Evolutionary conservation across 331 rosid species (phyloP), one percentile per base, ranked within the genome.

Genomic region (Stylosanthes scabra): DNA sequence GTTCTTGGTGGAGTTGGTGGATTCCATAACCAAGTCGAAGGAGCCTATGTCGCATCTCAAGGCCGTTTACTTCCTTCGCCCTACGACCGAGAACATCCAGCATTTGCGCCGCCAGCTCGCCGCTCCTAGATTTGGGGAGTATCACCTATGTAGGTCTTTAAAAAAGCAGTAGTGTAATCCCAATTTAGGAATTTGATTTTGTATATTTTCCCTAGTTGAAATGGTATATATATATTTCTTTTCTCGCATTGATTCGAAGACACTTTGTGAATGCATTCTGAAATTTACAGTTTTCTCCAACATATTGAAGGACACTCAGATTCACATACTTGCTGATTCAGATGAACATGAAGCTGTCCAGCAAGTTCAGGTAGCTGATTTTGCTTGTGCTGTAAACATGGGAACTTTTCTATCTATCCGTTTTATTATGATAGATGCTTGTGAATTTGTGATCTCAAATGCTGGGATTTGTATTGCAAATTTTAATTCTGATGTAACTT

Each of bases 271-370:
- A 80, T 58, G 71, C 39, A 63, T 83, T 70, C 77, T 70, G 83
- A 83, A 77, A 79, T 88, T 88, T 79, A 68, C 97, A 94, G 97
- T 88, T 88, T 90, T 94, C 96, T 91, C 99, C 92, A 95, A 90
- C 90, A 77, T 95, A 74, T 72, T 95, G 96, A 92, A 90, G 93
- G 97, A 92, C 81, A 82, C 91, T 72, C 97, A 95, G 80, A 88
- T 95, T 84, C 97, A 90, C 71, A 40, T 80, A 44, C 84, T 95
- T 76, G 99, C 97, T 54, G 99, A 95, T 84, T 87, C 97, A 28
- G 99, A 95, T 78, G 99, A 88, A 70, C 97, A 87, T 75, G 97
- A 95, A 87, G 88, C 83, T 81, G 99, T 95, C 63, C 97, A 84
- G 77, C 97, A 91, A 74, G 93, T 95, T 83, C 92, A 89, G 97